Evolutionary conservation across 2,329 filamentous ascomycete genomes (phyloP).

Genomic region (Pseudocercospora pini-densiflorae): DNA sequence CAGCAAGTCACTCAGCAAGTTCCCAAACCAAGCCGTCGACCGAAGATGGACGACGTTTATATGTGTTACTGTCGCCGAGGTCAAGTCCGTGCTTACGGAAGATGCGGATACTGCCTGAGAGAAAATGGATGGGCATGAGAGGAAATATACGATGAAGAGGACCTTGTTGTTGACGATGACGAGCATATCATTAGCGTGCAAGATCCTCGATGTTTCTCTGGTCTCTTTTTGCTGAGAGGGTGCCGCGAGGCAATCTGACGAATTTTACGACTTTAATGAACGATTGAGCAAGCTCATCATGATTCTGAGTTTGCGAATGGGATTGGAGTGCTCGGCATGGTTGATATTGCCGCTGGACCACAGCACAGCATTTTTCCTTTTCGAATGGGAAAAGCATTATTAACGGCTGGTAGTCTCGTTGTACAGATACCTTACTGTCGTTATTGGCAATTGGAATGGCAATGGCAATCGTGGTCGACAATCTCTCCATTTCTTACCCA

Average conservation of each 20-base stretch:
- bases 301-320: neutral
- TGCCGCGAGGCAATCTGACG: conserved; percentile 35
- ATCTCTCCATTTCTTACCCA: neutral
- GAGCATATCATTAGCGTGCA: no score
- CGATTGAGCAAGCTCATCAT: neutral
- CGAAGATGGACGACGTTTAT: conserved; percentile 28
- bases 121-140: conserved; percentile 46
- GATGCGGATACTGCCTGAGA: conserved; percentile 48
- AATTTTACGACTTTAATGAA: conserved; percentile 15
- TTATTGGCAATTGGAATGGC: neutral
- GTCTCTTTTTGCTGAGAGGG: conserved; percentile 18
- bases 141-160: neutral
- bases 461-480: neutral
- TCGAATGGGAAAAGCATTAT: neutral
- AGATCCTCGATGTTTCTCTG: neutral
- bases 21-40: conserved; percentile 17
- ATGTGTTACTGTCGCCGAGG: conserved; percentile 43
- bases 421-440: neutral
- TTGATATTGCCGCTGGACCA: neutral
- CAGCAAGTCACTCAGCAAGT: conserved; percentile 30
- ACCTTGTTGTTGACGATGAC: neutral
- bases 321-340: neutral
- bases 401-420: neutral
- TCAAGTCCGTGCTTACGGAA: conserved; percentile 45
- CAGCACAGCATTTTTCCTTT: neutral